Evolutionary conservation across 345 rosid species (phyloP), one percentile per base, ranked within the genome.

Genomic region (Salix brachista): DNA sequence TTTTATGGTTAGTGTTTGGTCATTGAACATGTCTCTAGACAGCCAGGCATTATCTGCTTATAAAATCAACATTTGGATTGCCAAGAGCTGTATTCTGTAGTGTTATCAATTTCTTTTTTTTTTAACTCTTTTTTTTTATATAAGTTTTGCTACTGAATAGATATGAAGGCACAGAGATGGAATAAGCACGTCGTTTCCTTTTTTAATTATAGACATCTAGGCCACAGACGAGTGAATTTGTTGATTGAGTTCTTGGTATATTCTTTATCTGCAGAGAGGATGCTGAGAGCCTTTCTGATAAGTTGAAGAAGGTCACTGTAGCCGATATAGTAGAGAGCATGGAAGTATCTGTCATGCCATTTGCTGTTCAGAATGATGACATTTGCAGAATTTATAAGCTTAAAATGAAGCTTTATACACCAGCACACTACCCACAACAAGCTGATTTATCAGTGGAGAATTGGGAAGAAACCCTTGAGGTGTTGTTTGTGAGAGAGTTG

Each of bases 311-410:
- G 85, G 82, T 96, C 64, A 86, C 92, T 1, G 91, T 96, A 61
- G 98, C 96, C 11, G 99, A 96, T 76, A 80, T 92, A 60, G 78
- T 90, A 2, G 88, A 91, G 85, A 86, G 83, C 74, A 89, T 93
- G 86, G 89, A 90, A 79, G 89, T 93, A 23, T 85, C 91, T 34
- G 87, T 88, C 32, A 77, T 81, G 46, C 94, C 91, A 36, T 90
- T 87, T 79, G 52, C 91, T 66, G 76, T 88, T 77, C 70, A 85
- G 30, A 46, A 67, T 23, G 72, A 67, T 61, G 77, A 74, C 18
- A 54, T 83, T 65, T 91, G 91, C 76, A 83, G 90, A 74, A 84
- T 92, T 80, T 93, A 92, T 83, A 88, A 90, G 88, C 99, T 96
- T 69, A 88, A 82, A 80, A 91, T 93, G 91, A 86, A 84, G 79